phyloP scores from a whole-genome alignment of 768 basidiomycete species.

The Amanita subjunquillea region DNA sequence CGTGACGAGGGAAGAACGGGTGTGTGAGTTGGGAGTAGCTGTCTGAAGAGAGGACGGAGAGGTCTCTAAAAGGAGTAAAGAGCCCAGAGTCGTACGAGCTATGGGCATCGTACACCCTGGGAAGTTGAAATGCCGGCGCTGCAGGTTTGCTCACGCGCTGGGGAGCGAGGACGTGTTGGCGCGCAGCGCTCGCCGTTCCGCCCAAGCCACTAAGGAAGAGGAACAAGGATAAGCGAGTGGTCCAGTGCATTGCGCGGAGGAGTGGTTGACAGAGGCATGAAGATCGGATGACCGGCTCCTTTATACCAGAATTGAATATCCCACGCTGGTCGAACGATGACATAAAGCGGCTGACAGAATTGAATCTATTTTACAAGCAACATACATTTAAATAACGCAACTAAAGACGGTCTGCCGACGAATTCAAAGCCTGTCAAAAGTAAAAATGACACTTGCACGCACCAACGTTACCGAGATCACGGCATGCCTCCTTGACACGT shows the following conservation, averaged over 20 bases:
- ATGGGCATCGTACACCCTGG: background rate
- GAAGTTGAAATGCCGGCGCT: background rate
- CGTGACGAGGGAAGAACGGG: constrained; percentile 39
- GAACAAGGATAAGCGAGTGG: background rate
- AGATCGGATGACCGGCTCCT: no score
- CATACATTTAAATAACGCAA: background rate
- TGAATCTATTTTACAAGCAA: background rate
- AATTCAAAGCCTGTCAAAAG: background rate
- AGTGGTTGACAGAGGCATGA: no score
- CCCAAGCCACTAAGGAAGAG: background rate
- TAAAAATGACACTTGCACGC: constrained; percentile 4
- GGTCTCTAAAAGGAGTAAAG: constrained; percentile 23
- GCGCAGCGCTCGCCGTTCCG: background rate
- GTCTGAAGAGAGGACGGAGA: constrained; percentile 21
- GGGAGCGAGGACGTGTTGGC: background rate
- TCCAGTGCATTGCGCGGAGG: background rate
- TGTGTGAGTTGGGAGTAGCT: constrained; percentile 30
- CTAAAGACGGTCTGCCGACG: constrained; percentile 7
- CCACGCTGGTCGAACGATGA: no score
- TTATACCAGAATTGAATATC: no score
- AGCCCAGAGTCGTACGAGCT: constrained; percentile 17
- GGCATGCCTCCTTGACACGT: constrained; percentile 91
- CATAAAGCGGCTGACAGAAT: no score
- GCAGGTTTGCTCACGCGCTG: background rate
- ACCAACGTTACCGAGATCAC: constrained; percentile 66